Percentiles rank a stretch among this genome's conserved stretches.
phyloP scores from a whole-genome alignment of 2,329 filamentous ascomycete genomes.

The Lizonia empirigonia region DNA sequence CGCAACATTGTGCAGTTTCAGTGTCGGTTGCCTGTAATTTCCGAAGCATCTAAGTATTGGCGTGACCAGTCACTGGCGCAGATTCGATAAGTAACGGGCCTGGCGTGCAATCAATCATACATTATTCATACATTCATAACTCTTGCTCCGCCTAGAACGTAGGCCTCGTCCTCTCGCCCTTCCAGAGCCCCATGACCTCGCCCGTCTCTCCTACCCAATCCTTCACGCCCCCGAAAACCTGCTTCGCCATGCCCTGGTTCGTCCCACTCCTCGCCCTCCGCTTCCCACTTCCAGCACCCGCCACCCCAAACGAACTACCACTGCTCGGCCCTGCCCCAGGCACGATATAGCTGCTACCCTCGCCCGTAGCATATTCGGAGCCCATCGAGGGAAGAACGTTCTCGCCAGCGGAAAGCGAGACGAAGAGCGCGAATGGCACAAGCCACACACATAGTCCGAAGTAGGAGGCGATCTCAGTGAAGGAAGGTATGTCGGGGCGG shows the following conservation, averaged over 20 bases:
- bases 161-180: conserved; percentile 61
- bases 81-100: too few species aligned
- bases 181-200: conserved; percentile 67
- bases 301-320: conserved; percentile 20
- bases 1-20: too few species aligned
- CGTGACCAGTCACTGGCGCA: too few species aligned
- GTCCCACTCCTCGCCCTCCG: conserved; percentile 57
- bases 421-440: conserved; percentile 92
- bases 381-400: conserved; percentile 95
- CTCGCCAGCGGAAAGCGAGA: conserved; percentile 90
- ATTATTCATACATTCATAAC: conserved; percentile 22
- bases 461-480: conserved; percentile 93
- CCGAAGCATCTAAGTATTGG: too few species aligned
- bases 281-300: conserved; percentile 40
- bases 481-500: conserved; percentile 75
- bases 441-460: conserved; percentile 98
- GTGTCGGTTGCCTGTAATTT: too few species aligned
- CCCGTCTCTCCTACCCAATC: conserved; percentile 70
- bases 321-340: conserved; percentile 43
- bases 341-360: conserved; percentile 57
- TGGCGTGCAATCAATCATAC: background rate
- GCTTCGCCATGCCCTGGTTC: conserved; percentile 61
- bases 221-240: conserved; percentile 63
- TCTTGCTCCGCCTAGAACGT: conserved; percentile 31
- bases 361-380: conserved; percentile 70